These are phyloP conservation scores for Leccinum angustisporum DNA, from an alignment of 1,284 basidiomycete species.

Conservation along the genomic window DNA sequence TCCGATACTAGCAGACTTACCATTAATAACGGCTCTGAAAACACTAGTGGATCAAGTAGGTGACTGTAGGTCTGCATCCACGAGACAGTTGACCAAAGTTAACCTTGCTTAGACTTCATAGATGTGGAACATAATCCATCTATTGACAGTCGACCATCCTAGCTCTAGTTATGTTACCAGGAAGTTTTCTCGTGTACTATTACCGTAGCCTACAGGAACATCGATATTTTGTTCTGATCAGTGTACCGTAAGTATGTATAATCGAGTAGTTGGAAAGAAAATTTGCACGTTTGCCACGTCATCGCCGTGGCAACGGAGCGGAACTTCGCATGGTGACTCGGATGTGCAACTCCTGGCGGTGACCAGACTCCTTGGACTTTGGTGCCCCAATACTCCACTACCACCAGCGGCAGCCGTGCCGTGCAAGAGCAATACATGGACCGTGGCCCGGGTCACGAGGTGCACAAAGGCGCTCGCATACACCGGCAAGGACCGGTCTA, in stretches of 20 bases:
- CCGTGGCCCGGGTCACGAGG: no score
- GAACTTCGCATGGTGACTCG: no score
- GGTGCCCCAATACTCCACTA: no score
- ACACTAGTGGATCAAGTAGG: conserved; percentile 10
- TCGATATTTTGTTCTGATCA: background rate
- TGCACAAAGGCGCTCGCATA: no score
- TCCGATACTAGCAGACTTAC: conserved; percentile 5
- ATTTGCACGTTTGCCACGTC: no score
- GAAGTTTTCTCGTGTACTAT: conserved; percentile 1
- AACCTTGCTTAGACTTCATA: background rate
- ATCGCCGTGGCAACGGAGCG: no score
- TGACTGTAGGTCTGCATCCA: conserved; percentile 2
- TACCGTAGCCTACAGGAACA: conserved; percentile 1
- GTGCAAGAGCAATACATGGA: no score
- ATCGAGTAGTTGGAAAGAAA: no score
- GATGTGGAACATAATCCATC: background rate
- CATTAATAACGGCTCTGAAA: conserved; percentile 8
- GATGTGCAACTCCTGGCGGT: no score
- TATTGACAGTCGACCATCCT: background rate
- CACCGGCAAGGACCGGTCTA: no score
- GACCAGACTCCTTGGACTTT: no score
- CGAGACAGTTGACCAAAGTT: background rate
- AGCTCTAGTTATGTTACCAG: background rate
- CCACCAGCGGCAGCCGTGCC: no score
- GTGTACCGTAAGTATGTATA: background rate